Evolutionary conservation across 176 grass and related monocot genomes (phyloP), one percentile per base, ranked within the genome.

Genomic region (Aegilops sharonensis): DNA sequence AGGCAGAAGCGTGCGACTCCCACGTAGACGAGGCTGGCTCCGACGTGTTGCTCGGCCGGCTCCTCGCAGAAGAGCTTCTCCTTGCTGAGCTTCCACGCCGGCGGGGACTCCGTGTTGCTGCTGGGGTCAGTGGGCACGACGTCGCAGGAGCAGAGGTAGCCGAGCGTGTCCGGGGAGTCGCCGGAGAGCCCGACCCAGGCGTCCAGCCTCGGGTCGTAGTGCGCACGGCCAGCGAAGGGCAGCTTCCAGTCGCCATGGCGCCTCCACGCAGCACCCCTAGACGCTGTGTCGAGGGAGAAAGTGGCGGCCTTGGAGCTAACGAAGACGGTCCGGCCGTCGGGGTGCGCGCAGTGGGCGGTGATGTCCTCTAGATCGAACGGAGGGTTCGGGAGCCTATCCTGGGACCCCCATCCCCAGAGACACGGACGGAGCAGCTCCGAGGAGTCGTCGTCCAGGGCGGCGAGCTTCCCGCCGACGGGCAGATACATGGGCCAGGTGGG

Each of bases 121-220:
- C 9, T 2, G 25, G 14, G 48, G 1, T 1, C 72, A 1, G 25
- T 8, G 25, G 27, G 1, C 47, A 29, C 6, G 9, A 31, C 47
- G 8, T 77, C 14, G 6, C 73, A 77, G 4, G 47, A 17, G 17
- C 4, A 77, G 31, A 68, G 66, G 17, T 68, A 31, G 66, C 66
- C 14, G 30, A 68, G 66, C 30, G 29, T 34, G 65, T 6, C 30
- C 3, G 14, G 14, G 29, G 11, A 25, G 6, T 52, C 29, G 3
- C 15, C 0, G 20, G 81, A 7, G 13, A 83, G 68, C 52, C 69
- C 81, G 6, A 83, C 54, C 81, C 81, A 83, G 15, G 54, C 68
- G 4, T 31, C 36, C 23, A 83, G 24, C 15, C 8, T 29, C 0
- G 1, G 34, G 68, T 73, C 81, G 0, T 40, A 83, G 68, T 83